Base-by-base conservation (phyloP, 2,329 filamentous ascomycete genomes). In the Trichoderma brevicompactum region DNA sequence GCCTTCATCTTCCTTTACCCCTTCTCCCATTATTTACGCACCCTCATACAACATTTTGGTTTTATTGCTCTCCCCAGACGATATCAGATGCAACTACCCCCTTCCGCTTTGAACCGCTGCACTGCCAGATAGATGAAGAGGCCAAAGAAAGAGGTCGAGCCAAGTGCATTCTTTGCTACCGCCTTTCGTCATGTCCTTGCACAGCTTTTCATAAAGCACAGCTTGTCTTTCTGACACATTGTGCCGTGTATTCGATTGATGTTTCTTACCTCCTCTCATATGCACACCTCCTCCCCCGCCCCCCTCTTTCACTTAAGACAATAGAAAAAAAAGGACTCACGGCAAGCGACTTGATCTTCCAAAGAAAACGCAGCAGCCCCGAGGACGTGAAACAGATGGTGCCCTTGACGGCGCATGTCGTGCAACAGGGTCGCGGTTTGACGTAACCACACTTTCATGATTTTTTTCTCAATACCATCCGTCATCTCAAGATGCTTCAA, bases 331-430 rank as follows among this genome's bases (percentile, higher is more conserved):
- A 53, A 46, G 17, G 38, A 38, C 40, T 54, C 54, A 60, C 54
- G 54, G 63, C 63, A 65, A 65, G 63, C 63, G 63, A 65, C 63
- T 59, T 65, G 63, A 53, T 65, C 63, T 53, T 60, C 54, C 54
- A 65, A 54, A 52, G 60, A 63, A 54, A 63, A 46, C 41, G 49
- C 60, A 63, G 60, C 63, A 59, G 54, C 63, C 63, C 48, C 55
- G 40, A 49, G 32, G 40, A 58, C 23, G 63, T 65, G 63, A 65
- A 65, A 65, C 63, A 65, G 32, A 53, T 59, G 54, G 55, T 52
- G 54, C 28, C 55, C 55, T 65, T 60, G 55, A 60, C 48, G 63
- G 32, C 63, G 48, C 48, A 59, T 65, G 63, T 10, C 36, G 63
- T 65, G 48, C 1, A 5, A 64, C 61, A n/a, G 15, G 40, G 50